phyloP scores from a whole-genome alignment of 805 yeast genomes.

The Millerago galiae region DNA sequence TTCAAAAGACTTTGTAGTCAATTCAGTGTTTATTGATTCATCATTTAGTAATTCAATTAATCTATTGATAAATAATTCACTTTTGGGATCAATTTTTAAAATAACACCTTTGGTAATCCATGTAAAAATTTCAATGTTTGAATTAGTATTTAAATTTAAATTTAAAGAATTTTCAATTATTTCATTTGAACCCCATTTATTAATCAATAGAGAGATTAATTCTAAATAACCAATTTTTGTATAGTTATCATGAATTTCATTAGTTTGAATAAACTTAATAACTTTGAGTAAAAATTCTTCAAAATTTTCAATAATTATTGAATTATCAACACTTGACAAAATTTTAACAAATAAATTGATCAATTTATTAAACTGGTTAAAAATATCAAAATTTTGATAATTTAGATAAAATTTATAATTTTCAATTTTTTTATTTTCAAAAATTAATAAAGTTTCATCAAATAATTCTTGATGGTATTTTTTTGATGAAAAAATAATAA shows the following conservation, averaged over 20 bases:
- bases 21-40: constrained; percentile 24
- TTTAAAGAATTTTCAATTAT: neutral
- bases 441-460: constrained; percentile 30
- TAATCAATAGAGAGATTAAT: constrained; percentile 45
- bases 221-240: constrained; percentile 51
- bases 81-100: constrained; percentile 43
- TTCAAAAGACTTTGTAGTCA: constrained; percentile 51
- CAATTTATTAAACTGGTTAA: constrained; percentile 26
- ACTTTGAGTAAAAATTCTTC: constrained; percentile 14
- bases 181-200: constrained; percentile 39
- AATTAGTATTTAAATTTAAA: constrained; percentile 10
- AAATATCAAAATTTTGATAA: constrained; percentile 14
- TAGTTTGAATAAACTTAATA: constrained; percentile 6
- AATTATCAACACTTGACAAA: constrained; percentile 47
- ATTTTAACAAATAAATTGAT: constrained; percentile 38
- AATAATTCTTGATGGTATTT: constrained; percentile 39
- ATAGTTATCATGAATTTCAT: constrained; percentile 11
- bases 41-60: constrained; percentile 31
- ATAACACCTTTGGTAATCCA: constrained; percentile 75
- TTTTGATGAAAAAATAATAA: constrained; percentile 26
- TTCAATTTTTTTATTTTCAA: constrained; percentile 24
- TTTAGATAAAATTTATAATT: constrained; percentile 11
- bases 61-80: constrained; percentile 28
- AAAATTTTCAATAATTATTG: constrained; percentile 21
- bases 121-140: constrained; percentile 45